Evolutionary conservation across 2,329 filamentous ascomycete species (phyloP).

Genomic region (Lecanoromycetidae sp.): DNA sequence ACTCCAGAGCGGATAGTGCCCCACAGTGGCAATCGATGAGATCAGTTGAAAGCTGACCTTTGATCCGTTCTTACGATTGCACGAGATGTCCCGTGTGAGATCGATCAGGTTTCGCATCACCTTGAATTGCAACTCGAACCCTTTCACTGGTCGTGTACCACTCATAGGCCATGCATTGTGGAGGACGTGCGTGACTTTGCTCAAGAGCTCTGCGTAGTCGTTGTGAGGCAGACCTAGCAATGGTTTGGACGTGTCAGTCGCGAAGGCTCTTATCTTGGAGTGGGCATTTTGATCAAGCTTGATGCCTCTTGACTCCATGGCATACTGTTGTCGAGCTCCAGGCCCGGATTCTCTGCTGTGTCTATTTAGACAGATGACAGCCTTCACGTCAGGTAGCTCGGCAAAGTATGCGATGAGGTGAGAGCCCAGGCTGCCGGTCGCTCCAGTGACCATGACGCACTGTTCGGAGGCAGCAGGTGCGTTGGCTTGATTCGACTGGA

Average conservation of each 20-base stretch:
- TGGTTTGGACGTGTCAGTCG: conserved; percentile 37
- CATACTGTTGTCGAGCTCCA: conserved; percentile 26
- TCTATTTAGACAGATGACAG: conserved; percentile 39
- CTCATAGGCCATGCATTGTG: conserved; percentile 48
- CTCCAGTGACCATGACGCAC: conserved; percentile 31
- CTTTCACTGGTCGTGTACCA: conserved; percentile 38
- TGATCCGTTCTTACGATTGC: conserved; percentile 9
- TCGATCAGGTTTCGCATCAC: conserved; percentile 40
- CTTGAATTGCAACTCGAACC: conserved; percentile 40
- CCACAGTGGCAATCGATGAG: conserved; percentile 33
- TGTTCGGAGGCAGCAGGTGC: not conserved
- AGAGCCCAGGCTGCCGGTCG: conserved; percentile 30
- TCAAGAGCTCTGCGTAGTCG: conserved; percentile 30
- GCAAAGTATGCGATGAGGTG: conserved; percentile 31
- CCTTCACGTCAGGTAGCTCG: conserved; percentile 22
- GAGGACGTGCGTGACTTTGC: conserved; percentile 37
- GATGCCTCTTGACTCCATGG: conserved; percentile 24
- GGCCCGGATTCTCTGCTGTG: conserved; percentile 19
- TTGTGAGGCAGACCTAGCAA: conserved; percentile 36
- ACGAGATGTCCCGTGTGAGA: conserved; percentile 29
- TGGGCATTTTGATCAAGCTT: conserved; percentile 6
- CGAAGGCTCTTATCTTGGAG: conserved; percentile 30
- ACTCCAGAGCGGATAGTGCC: conserved; percentile 20
- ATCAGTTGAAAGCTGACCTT: conserved; percentile 30
- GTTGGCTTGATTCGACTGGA: not conserved